A percentile compares a stretch with the other conserved stretches of the same genome.
These are phyloP conservation scores for Coccomyxa subellipsoidea DNA, from an alignment of 163 green algal species.

Conservation along the genomic window DNA sequence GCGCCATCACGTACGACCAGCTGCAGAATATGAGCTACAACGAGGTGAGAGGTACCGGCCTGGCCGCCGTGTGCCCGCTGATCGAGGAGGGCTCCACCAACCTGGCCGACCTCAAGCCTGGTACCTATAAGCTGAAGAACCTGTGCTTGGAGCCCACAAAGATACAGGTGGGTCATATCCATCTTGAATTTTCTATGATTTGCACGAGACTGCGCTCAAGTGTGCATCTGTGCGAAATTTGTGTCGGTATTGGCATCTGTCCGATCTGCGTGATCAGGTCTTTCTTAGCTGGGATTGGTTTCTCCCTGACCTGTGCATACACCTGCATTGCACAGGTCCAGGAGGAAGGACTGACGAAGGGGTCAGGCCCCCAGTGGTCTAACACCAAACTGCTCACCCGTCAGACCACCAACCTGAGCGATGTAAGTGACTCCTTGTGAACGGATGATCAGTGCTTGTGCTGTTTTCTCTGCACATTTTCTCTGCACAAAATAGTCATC, in stretches of 20 bases:
- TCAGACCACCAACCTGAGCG: neutral
- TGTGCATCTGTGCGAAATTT: too few species aligned
- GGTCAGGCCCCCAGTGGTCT: neutral
- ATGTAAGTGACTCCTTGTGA: too few species aligned
- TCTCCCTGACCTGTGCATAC: too few species aligned
- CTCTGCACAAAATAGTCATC: too few species aligned
- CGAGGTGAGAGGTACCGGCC: constrained; percentile 96
- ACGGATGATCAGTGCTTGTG: too few species aligned
- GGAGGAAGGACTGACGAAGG: constrained; percentile 63
- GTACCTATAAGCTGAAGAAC: constrained; percentile 90
- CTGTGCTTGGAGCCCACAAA: constrained; percentile 98
- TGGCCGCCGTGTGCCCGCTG: constrained; percentile 97
- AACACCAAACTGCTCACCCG: neutral
- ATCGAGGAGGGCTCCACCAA: constrained; percentile 49
- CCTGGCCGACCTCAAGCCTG: constrained; percentile 77
- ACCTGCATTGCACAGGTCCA: constrained; percentile 55
- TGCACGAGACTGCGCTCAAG: too few species aligned
- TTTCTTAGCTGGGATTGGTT: too few species aligned
- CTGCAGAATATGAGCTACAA: constrained; percentile 90
- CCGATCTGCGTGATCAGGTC: too few species aligned
- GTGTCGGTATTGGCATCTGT: too few species aligned
- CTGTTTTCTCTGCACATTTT: too few species aligned
- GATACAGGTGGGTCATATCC: constrained; percentile 75
- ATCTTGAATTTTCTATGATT: constrained; percentile 57
- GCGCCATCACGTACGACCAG: constrained; percentile 91